phyloP scores from a whole-genome alignment of 2,329 filamentous ascomycete species.

The Beauveria varroae region DNA sequence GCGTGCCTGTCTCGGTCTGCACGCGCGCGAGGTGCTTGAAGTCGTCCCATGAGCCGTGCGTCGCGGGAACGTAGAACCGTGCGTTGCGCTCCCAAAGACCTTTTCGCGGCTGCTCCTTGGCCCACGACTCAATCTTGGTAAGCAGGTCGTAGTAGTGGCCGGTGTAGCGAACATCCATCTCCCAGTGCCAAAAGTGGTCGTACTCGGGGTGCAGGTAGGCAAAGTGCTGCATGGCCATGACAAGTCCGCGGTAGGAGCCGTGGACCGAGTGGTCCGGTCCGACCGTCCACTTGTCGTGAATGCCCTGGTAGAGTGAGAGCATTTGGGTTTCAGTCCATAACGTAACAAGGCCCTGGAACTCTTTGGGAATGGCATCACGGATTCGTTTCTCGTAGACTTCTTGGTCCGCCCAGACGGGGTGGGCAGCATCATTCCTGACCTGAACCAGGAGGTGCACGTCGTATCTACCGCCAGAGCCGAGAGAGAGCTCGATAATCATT shows the following conservation, averaged over 20 bases:
- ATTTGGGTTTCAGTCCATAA: constrained; percentile 95
- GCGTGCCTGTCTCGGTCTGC: constrained; percentile 63
- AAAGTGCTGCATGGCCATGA: constrained; percentile 94
- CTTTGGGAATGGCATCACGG: constrained; percentile 63
- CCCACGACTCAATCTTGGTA: constrained; percentile 61
- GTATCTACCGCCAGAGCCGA: constrained; percentile 80
- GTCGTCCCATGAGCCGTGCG: constrained; percentile 73
- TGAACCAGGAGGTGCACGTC: constrained; percentile 81
- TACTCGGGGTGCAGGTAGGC: constrained; percentile 83
- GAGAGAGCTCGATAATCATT: constrained; percentile 72
- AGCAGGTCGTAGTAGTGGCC: constrained; percentile 78
- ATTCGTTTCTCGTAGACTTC: constrained; percentile 61
- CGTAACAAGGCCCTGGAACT: constrained; percentile 83
- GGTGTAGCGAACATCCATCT: constrained; percentile 87
- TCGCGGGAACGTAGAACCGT: constrained; percentile 68
- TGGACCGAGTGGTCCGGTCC: constrained; percentile 70
- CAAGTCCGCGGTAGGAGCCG: constrained; percentile 84
- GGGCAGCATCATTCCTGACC: constrained; percentile 64
- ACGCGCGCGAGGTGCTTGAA: constrained; percentile 68
- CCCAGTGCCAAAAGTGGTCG: constrained; percentile 91
- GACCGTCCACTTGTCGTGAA: constrained; percentile 66
- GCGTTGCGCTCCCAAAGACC: constrained; percentile 74
- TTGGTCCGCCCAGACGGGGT: constrained; percentile 73
- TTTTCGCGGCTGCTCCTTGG: constrained; percentile 66
- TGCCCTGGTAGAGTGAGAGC: constrained; percentile 79